Base-by-base conservation (phyloP, 345 rosid genomes). In the Citrus glauca region DNA sequence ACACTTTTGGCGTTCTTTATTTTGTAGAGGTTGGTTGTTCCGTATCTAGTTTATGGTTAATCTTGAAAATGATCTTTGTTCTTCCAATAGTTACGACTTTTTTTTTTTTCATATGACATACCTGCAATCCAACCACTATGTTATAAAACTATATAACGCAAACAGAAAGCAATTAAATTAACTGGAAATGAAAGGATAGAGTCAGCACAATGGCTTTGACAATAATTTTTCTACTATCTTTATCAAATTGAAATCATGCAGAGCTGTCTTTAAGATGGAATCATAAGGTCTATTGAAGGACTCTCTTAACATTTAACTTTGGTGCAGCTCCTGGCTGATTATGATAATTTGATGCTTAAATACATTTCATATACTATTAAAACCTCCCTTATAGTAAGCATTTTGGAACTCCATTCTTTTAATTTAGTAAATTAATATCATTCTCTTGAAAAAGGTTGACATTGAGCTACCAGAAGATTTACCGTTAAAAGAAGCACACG, bases 1-100 rank as follows among this genome's bases (percentile, higher is more conserved):
- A 95, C 82, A 91, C 97, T 40, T 93, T 93, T 8, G 98, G 99
- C 56, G 96, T 91, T 77, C 96, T 95, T 45, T 93, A 92, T 74
- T 95, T 95, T 81, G 99, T 95, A 8, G 99, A 95, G 97, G 98
- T 91, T 24, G 48, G 95, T 78, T 32, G 10, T 19, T 33, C 62
- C 53, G 42, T 35, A 24, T 19, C 22, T 56, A 2, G 57, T 10
- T 13, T 63, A 7, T 24, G 66, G 22, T 73, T 72, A 35, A 72
- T 72, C 50, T 55, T 53, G 24, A 53, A 53, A 53, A 28, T 42
- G 50, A 42, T 11, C 50, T 45, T 45, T 19, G 17, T 5, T 71
- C 63, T 10, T 35, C 35, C 55, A 59, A 27, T 24, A 5, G 10
- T 1, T 27, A 60, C 1, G 11, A n/a, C 11, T 2, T 32, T 25